phyloP scores from a whole-genome alignment of 2,329 filamentous ascomycete genomes.

The Diaporthe citriasiana region DNA sequence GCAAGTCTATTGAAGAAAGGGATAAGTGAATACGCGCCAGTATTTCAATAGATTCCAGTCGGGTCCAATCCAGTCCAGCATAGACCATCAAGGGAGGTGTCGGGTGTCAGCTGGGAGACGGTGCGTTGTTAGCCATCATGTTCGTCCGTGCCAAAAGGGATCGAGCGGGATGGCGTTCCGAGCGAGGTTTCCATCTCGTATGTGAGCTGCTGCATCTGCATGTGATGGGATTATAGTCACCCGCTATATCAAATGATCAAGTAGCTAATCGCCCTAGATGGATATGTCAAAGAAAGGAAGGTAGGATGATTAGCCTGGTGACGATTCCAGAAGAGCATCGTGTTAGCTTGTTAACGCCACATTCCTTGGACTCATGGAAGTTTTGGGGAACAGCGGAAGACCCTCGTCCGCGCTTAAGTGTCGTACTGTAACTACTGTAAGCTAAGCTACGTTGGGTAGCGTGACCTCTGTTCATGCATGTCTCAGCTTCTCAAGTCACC shows the following conservation, averaged over 20 bases:
- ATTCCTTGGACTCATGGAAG: conserved; percentile 17
- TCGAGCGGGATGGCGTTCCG: conserved; percentile 24
- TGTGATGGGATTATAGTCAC: conserved; percentile 1
- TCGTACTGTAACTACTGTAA: not conserved
- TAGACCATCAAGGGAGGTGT: conserved; percentile 20
- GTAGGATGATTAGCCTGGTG: conserved; percentile 11
- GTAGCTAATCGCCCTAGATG: not conserved
- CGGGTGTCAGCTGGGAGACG: not conserved
- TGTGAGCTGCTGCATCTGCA: not conserved
- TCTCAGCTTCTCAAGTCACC: conserved; percentile 16
- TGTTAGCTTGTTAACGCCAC: conserved; percentile 17
- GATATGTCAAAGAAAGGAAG: conserved; percentile 14
- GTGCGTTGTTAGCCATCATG: not conserved
- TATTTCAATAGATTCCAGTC: conserved; percentile 32
- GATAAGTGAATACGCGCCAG: conserved; percentile 17
- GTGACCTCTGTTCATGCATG: not conserved
- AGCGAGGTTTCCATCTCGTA: not conserved
- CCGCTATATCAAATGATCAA: not conserved
- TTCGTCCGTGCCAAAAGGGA: conserved; percentile 3
- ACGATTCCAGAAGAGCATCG: not conserved
- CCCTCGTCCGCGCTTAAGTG: conserved; percentile 31
- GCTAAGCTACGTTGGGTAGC: conserved; percentile 7
- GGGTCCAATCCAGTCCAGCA: not conserved
- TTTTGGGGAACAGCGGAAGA: conserved; percentile 8
- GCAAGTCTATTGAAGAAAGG: conserved; percentile 6